Evolutionary conservation across 305 asterid species (phyloP).

Genomic region (Andrographis paniculata): DNA sequence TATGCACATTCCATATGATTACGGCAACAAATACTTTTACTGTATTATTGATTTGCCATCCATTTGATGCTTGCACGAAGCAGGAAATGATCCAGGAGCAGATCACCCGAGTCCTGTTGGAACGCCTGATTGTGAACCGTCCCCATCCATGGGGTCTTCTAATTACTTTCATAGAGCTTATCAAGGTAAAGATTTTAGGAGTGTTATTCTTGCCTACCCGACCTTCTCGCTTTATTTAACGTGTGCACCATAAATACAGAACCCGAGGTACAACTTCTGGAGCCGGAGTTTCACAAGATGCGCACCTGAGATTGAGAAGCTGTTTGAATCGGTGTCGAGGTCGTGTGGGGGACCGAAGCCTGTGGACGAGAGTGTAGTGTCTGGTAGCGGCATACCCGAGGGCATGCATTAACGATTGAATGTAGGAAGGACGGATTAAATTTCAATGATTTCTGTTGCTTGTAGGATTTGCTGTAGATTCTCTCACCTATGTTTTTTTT

Average conservation of each 20-base stretch:
- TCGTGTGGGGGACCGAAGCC: conserved; percentile 94
- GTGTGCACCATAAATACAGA: too few species aligned
- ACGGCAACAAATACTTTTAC: background rate
- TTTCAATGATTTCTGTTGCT: too few species aligned
- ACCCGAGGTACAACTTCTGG: conserved; percentile 94
- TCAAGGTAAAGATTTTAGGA: conserved; percentile 83
- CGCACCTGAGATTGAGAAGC: conserved; percentile 95
- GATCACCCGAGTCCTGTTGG: conserved; percentile 86
- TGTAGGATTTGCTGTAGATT: too few species aligned
- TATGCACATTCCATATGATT: conserved; percentile 12
- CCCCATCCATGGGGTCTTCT: conserved; percentile 99
- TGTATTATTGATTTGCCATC: background rate
- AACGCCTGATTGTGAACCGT: conserved; percentile 79
- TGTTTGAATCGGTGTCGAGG: conserved; percentile 84
- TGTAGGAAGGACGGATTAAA: too few species aligned
- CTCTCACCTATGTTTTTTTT: too few species aligned
- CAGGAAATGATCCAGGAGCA: conserved; percentile 98
- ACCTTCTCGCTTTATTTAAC: too few species aligned
- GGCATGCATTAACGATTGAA: conserved; percentile 57
- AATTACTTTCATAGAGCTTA: conserved; percentile 79
- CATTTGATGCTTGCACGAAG: conserved; percentile 12
- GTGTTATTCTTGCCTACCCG: too few species aligned
- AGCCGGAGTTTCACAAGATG: conserved; percentile 81
- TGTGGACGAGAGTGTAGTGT: conserved; percentile 66
- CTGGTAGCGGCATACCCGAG: conserved; percentile 67